phyloP scores from a whole-genome alignment of 148 eudicot genomes.

The Rhododendron henanense region DNA sequence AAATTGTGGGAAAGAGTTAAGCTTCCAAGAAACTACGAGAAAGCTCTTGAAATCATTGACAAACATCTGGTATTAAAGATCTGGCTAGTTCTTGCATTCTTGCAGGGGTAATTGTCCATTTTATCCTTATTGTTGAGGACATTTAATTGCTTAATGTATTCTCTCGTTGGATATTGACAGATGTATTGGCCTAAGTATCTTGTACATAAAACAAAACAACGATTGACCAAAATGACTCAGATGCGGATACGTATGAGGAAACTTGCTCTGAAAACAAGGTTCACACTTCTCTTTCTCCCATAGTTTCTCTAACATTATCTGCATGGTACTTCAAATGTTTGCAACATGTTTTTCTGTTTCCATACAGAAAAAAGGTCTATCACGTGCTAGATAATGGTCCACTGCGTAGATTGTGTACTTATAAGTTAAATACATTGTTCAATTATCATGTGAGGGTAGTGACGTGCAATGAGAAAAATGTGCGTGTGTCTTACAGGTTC shows the following conservation, averaged over 20 bases:
- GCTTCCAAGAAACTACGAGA: slow-evolving; percentile 75
- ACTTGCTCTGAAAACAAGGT: slow-evolving; percentile 91
- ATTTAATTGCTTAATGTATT: background rate
- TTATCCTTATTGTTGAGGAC: background rate
- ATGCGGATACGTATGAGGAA: slow-evolving; percentile 97
- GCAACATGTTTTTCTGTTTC: background rate
- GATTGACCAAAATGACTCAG: slow-evolving; percentile 94
- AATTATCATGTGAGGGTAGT: background rate
- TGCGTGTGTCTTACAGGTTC: background rate
- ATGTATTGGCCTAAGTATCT: slow-evolving; percentile 93
- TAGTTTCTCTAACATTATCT: background rate
- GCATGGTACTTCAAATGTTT: background rate
- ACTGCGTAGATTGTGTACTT: background rate
- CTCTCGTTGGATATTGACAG: slow-evolving; percentile 24
- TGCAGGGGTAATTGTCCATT: background rate
- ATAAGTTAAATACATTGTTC: background rate
- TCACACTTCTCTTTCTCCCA: background rate
- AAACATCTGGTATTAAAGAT: slow-evolving; percentile 68
- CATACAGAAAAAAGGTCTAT: background rate
- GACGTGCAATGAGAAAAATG: background rate
- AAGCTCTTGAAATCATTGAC: slow-evolving; percentile 83
- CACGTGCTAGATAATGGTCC: background rate
- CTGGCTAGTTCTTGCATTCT: slow-evolving; percentile 5
- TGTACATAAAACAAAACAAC: slow-evolving; percentile 86
- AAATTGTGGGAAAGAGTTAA: slow-evolving; percentile 95